phyloP scores from a whole-genome alignment of 345 rosid species.

The Eutrema japonicum region DNA sequence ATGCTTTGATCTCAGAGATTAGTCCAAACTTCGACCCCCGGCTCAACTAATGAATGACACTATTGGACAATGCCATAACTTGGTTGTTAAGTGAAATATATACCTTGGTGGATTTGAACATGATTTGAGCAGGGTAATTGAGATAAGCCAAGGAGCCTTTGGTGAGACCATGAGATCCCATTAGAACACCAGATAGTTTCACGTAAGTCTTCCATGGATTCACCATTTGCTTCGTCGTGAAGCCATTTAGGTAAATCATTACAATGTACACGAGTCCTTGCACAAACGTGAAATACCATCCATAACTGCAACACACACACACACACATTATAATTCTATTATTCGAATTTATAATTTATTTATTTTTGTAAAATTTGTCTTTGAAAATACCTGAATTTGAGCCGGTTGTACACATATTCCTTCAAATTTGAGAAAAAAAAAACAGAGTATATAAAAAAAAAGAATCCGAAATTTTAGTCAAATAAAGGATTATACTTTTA shows the following conservation, averaged over 20 bases:
- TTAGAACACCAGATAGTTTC: slow-evolving; percentile 77
- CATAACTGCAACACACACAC: slow-evolving; percentile 61
- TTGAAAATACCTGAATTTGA: slow-evolving; percentile 70
- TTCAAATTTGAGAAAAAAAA: slow-evolving; percentile 30
- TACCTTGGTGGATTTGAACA: slow-evolving; percentile 96
- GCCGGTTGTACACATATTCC: slow-evolving; percentile 96
- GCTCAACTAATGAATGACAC: not conserved
- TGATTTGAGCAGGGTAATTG: slow-evolving; percentile 88
- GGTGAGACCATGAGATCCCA: slow-evolving; percentile 90
- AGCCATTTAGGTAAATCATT: slow-evolving; percentile 74
- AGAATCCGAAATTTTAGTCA: not conserved
- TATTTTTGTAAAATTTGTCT: not conserved
- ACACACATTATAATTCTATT: not conserved
- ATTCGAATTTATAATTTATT: not conserved
- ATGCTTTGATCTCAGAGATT: not conserved
- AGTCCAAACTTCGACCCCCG: not conserved
- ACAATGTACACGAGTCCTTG: slow-evolving; percentile 84
- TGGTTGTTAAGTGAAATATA: not conserved
- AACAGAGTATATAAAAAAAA: not conserved
- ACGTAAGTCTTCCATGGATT: slow-evolving; percentile 87
- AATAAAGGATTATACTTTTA: not conserved
- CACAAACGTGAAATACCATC: slow-evolving; percentile 90
- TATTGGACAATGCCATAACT: not conserved
- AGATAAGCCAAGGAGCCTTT: slow-evolving; percentile 88
- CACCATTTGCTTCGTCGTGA: slow-evolving; percentile 81